Base-by-base conservation (phyloP, 306 rosid species). In the Fragaria vesca region DNA sequence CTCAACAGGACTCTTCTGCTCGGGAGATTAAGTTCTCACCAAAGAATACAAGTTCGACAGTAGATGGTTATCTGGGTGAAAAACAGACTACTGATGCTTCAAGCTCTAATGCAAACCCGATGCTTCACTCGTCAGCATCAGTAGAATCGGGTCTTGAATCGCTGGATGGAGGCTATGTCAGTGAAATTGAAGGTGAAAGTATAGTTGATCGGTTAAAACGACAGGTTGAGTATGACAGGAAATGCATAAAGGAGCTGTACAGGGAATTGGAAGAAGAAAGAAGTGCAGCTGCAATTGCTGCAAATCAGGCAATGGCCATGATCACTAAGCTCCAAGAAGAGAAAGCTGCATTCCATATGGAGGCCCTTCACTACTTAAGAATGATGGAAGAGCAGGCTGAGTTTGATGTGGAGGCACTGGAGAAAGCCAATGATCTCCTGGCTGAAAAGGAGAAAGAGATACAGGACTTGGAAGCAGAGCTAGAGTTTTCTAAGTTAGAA, bases 381-480 rank as follows among this genome's bases (percentile, higher is more conserved):
- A 91, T 95, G 97, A 92, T 89, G 97, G 98, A 95, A 75, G 98
- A 95, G 85, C 98, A 95, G 87, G 93, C 97, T 65, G 97, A 95
- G 86, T 88, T 89, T 75, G 98, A 95, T 61, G 90, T 83, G 16
- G 97, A 95, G 28, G 93, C 90, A 77, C 82, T 92, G 69, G 91
- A 92, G 47, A 95, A 88, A 67, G 87, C 97, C 70, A 89, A 88
- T 45, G 97, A 93, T 81, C 85, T 91, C 36, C 81, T 92, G 74
- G 86, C 88, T 43, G 97, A 95, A 78, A 92, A 84, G 88, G 98
- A 92, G 80, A 91, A 84, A 76, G 89, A 83, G 75, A 76, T 91
- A 61, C 97, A 92, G 75, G 97, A 95, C 82, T 80, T 95, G 84
- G 97, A 95, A 80, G 86, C 89, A 12, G 93, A 95, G 86, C 73